A percentile compares a stretch with the other conserved stretches of the same genome.
phyloP scores from a whole-genome alignment of 345 rosid species.

The Salix purpurea region DNA sequence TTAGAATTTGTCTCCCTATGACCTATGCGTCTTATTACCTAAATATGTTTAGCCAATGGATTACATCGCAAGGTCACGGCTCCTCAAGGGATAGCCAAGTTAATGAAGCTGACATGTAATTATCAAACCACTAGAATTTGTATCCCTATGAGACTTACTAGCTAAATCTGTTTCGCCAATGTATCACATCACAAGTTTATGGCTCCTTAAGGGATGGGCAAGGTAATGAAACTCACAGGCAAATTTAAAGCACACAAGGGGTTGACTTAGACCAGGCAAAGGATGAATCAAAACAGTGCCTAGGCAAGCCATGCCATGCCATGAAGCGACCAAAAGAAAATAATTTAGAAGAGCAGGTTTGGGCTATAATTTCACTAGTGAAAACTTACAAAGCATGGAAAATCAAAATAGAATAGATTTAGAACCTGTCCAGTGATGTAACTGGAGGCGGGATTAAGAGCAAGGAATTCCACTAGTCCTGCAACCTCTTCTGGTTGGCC shows the following conservation, averaged over 20 bases:
- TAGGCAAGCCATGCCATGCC: background rate
- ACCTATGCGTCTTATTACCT: background rate
- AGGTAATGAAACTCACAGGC: background rate
- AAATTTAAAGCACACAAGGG: background rate
- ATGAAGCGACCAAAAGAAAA: background rate
- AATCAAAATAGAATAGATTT: background rate
- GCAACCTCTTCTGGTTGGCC: constrained; percentile 99
- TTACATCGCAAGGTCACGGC: background rate
- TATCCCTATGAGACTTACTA: background rate
- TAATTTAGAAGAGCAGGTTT: background rate
- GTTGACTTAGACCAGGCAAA: background rate
- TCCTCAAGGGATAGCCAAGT: background rate
- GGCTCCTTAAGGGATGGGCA: background rate
- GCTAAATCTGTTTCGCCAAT: background rate
- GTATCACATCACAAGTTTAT: background rate
- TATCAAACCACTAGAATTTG: no score
- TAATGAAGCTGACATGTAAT: background rate
- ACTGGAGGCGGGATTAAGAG: constrained; percentile 77
- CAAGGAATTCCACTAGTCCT: constrained; percentile 94
- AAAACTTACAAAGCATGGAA: background rate
- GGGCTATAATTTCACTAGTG: background rate
- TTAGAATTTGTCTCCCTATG: background rate
- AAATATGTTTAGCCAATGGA: background rate
- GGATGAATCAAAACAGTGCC: background rate
- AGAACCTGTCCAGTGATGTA: constrained; percentile 94